Conservation (phyloP, 1,284 basidiomycete species). For the Cutaneotrichosporon curvatum region DNA sequence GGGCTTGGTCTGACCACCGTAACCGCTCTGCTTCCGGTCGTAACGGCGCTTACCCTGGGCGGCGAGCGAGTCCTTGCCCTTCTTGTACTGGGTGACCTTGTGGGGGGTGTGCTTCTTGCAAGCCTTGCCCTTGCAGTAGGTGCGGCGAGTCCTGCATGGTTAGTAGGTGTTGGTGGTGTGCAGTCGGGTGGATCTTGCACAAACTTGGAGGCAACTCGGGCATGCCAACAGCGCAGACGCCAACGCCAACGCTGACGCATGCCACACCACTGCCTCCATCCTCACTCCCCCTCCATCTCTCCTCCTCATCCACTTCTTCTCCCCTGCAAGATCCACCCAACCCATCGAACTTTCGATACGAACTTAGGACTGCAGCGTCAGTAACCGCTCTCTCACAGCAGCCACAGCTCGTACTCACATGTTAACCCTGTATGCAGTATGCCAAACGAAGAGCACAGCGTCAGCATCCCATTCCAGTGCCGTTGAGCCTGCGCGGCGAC, state of each 20-base stretch:
- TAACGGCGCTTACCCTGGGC: constrained; percentile 99
- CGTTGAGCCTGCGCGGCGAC: no score
- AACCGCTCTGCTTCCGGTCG: constrained; percentile 97
- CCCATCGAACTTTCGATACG: no score
- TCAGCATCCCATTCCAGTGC: no score
- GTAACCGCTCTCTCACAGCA: no score
- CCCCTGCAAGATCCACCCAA: no score
- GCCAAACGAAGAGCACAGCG: no score
- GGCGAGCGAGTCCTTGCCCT: constrained; percentile 91
- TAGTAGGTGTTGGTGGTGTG: not conserved
- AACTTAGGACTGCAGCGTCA: no score
- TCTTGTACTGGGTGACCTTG: constrained; percentile 97
- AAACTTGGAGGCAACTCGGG: not conserved
- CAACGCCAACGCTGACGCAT: not conserved
- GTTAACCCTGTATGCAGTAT: no score
- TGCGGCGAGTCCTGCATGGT: constrained; percentile 42
- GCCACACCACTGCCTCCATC: not conserved
- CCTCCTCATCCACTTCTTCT: not conserved
- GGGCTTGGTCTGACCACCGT: constrained; percentile 99
- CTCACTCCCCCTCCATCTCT: not conserved
- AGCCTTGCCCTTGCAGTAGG: constrained; percentile 90
- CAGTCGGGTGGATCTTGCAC: not conserved
- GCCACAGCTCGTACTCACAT: no score
- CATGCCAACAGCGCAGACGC: not conserved
- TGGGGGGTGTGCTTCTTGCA: constrained; percentile 99